phyloP scores from a whole-genome alignment of 2,329 filamentous ascomycete species.

The Fusarium nygamai region DNA sequence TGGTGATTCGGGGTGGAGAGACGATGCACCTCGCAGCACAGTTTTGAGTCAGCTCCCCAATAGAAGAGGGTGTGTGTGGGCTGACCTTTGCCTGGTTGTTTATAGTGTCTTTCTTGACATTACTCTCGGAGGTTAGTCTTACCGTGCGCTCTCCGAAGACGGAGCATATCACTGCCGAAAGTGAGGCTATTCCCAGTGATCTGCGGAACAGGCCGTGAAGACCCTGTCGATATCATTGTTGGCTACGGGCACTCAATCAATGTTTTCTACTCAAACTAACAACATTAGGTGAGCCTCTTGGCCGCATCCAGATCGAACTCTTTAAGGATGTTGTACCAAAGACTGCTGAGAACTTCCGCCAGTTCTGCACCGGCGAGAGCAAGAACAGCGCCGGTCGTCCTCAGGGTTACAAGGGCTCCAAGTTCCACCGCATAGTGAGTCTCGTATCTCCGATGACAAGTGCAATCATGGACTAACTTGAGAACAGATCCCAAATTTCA shows the following conservation, averaged over 20 bases:
- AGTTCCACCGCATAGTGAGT: conserved; percentile 91
- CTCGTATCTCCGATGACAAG: background rate
- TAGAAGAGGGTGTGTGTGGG: conserved; percentile 28
- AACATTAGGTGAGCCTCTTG: conserved; percentile 78
- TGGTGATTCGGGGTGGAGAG: conserved; percentile 32
- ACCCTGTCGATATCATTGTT: background rate
- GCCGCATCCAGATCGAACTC: conserved; percentile 89
- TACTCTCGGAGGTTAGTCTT: conserved; percentile 73
- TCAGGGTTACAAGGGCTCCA: conserved; percentile 93
- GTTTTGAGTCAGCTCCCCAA: conserved; percentile 30
- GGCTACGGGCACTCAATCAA: background rate
- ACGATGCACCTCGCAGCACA: conserved; percentile 9
- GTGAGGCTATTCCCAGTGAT: conserved; percentile 33
- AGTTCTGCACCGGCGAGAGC: conserved; percentile 94
- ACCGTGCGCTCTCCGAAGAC: conserved; percentile 14
- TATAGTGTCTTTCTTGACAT: conserved; percentile 78
- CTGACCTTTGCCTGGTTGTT: conserved; percentile 32
- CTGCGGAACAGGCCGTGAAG: background rate
- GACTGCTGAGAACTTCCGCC: conserved; percentile 96
- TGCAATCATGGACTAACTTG: conserved; percentile 5
- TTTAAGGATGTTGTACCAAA: conserved; percentile 85
- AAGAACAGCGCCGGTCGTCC: conserved; percentile 81
- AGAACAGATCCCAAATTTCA: conserved; percentile 87
- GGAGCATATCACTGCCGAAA: conserved; percentile 5
- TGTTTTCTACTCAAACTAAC: background rate